Conservation (phyloP, 2,329 filamentous ascomycete species). For the Clarireedia monteithiana region DNA sequence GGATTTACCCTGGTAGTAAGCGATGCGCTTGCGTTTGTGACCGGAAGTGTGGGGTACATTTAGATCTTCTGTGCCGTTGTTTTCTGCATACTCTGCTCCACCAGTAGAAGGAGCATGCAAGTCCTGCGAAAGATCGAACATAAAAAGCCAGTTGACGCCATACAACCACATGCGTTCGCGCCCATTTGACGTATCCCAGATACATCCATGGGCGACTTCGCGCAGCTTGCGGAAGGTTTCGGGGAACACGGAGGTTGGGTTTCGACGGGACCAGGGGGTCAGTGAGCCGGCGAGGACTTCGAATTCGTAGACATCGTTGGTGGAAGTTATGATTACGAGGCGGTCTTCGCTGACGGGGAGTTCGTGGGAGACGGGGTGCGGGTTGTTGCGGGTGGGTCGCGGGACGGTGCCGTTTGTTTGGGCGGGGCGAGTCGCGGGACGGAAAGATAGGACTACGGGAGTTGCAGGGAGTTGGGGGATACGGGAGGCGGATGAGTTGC, state of each 20-base stretch:
- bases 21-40: conserved; percentile 2
- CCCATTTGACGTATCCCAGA: conserved; percentile 63
- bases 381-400: conserved; percentile 23
- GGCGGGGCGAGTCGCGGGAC: conserved; percentile 32
- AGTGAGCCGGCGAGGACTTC: conserved; percentile 69
- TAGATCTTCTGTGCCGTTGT: conserved; percentile 10
- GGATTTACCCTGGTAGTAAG: conserved; percentile 23
- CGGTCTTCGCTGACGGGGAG: conserved; percentile 44
- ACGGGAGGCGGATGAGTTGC: conserved; percentile 62
- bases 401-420: conserved; percentile 36
- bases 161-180: conserved; percentile 77
- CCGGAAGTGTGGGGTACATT: neutral
- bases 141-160: conserved; percentile 77
- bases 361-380: conserved; percentile 37
- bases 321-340: conserved; percentile 53
- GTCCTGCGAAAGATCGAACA: conserved; percentile 78
- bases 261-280: conserved; percentile 78
- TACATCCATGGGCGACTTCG: conserved; percentile 72
- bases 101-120: conserved; percentile 18
- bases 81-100: conserved; percentile 15
- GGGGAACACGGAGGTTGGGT: conserved; percentile 69
- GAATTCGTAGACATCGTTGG: conserved; percentile 68
- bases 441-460: conserved; percentile 62
- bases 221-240: conserved; percentile 64
- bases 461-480: conserved; percentile 60